A percentile compares a stretch with the other conserved stretches of the same genome.
These are phyloP conservation scores for Alternaria sp. DNA, from an alignment of 2,329 filamentous ascomycete species.

Conservation along the genomic window DNA sequence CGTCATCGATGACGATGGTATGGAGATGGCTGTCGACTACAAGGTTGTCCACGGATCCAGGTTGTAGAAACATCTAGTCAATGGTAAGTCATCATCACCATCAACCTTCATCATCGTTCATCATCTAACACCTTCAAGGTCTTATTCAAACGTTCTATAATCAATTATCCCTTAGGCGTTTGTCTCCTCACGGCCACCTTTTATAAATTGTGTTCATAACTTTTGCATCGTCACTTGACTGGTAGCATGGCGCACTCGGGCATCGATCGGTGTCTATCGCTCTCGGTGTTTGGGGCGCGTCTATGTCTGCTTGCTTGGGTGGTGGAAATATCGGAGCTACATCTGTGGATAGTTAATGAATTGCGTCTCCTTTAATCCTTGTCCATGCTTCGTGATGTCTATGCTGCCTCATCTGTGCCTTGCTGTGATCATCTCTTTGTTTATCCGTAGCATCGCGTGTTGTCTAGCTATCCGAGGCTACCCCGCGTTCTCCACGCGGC, in stretches of 20 bases:
- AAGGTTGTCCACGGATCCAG: conserved; percentile 90
- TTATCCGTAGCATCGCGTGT: not conserved
- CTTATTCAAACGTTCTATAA: conserved; percentile 40
- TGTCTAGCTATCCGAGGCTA: conserved; percentile 3
- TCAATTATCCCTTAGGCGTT: conserved; percentile 45
- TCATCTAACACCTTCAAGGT: conserved; percentile 32
- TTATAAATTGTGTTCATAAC: conserved; percentile 51
- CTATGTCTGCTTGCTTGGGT: conserved; percentile 32
- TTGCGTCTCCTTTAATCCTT: conserved; percentile 27
- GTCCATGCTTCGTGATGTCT: conserved; percentile 4
- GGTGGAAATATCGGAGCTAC: conserved; percentile 41
- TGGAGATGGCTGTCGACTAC: conserved; percentile 97
- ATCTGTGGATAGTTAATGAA: conserved; percentile 53
- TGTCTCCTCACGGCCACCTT: conserved; percentile 41
- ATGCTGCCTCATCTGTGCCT: not conserved
- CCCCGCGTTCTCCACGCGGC: conserved; percentile 7
- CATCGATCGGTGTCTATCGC: conserved; percentile 25
- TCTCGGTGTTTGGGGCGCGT: conserved; percentile 25
- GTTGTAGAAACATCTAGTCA: conserved; percentile 58
- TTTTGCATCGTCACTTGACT: conserved; percentile 40
- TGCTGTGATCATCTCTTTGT: not conserved
- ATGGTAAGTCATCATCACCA: conserved; percentile 34
- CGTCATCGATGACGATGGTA: conserved; percentile 91
- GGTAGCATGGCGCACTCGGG: conserved; percentile 27
- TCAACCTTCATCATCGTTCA: not conserved